Evolutionary conservation across 2,329 filamentous ascomycete genomes (phyloP).

Genomic region (Epichloe amarillans): DNA sequence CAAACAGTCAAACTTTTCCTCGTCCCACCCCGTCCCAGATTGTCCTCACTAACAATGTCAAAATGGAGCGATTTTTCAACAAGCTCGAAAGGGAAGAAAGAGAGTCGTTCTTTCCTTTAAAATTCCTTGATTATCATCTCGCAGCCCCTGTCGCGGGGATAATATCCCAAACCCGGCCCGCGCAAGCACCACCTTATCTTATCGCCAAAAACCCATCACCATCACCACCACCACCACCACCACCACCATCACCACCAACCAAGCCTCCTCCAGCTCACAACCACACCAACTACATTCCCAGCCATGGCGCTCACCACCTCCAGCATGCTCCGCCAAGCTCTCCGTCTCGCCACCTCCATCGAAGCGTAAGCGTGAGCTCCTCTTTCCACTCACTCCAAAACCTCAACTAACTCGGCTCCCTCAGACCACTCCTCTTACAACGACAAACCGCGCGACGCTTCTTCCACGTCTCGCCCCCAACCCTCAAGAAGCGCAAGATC

Average conservation of each 20-base stretch:
- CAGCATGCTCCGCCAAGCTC: neutral
- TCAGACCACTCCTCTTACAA: neutral
- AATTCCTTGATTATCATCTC: too few species aligned
- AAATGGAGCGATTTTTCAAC: too few species aligned
- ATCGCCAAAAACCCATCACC: neutral
- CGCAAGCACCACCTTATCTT: neutral
- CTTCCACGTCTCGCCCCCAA: conserved; percentile 17
- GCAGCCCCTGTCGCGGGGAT: neutral
- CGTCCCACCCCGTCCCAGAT: too few species aligned
- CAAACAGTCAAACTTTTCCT: too few species aligned
- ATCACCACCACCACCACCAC: neutral
- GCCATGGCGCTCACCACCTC: conserved; percentile 1
- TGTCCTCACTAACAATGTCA: too few species aligned
- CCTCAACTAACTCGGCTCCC: neutral
- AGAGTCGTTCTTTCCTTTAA: too few species aligned
- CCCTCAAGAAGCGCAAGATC: conserved; percentile 27
- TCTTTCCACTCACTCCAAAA: neutral
- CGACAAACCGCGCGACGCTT: conserved; percentile 14
- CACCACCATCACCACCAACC: neutral
- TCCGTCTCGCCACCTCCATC: conserved; percentile 3
- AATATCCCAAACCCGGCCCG: too few species aligned
- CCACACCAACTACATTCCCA: neutral
- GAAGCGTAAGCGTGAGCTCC: conserved; percentile 11
- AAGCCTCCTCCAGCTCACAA: too few species aligned
- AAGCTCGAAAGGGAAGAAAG: too few species aligned